Evolutionary conservation across 495 filamentous ascomycete genomes (phyloP).

Genomic region (Penicillium simplicissimum): DNA sequence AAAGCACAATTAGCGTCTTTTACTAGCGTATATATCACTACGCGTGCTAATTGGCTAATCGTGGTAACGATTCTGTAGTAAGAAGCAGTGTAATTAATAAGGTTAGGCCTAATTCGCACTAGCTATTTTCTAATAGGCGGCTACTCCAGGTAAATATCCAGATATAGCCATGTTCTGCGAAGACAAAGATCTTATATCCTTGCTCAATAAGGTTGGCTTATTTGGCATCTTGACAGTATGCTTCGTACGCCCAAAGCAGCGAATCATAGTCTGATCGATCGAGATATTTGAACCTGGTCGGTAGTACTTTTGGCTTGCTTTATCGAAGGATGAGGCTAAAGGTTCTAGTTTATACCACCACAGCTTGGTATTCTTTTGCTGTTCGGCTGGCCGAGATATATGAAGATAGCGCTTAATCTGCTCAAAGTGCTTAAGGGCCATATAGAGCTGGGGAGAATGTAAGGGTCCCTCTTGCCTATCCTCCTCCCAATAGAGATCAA

Average conservation of each 20-base stretch:
- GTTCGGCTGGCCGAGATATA: not conserved
- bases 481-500: not conserved
- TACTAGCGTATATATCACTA: no score
- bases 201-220: not conserved
- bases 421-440: not conserved
- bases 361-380: not conserved
- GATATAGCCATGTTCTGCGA: not conserved
- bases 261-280: not conserved
- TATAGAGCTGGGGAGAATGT: not conserved
- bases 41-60: no score
- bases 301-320: not conserved
- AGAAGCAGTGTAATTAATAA: no score
- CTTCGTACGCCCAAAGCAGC: not conserved
- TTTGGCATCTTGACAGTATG: not conserved
- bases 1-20: no score
- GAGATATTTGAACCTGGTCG: not conserved
- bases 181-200: not conserved
- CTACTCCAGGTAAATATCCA: not conserved
- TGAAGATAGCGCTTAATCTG: not conserved
- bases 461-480: not conserved
- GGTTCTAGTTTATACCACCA: not conserved
- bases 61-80: no score
- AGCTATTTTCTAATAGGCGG: no score
- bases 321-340: not conserved
- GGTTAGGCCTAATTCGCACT: no score